Evolutionary conservation across 352 stramenopile genomes (phyloP).

Genomic region (Globisporangium abappressorium): DNA sequence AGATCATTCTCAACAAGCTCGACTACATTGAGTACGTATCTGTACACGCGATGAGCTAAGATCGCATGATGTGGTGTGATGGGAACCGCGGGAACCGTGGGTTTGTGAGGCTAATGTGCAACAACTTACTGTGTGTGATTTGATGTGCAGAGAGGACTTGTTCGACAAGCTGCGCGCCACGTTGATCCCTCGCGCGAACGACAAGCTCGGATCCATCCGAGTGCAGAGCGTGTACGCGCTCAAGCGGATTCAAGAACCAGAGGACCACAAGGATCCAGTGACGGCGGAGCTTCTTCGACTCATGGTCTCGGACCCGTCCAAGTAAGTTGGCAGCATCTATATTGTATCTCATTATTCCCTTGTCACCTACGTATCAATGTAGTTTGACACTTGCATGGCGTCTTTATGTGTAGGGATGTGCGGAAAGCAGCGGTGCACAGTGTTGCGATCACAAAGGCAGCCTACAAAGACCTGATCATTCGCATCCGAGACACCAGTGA

Average conservation of each 20-base stretch:
- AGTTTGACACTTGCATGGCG: neutral
- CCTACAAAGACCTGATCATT: constrained; percentile 57
- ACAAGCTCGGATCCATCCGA: constrained; percentile 61
- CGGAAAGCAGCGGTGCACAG: constrained; percentile 57
- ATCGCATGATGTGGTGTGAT: neutral
- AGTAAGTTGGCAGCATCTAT: constrained; percentile 33
- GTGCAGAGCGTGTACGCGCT: constrained; percentile 62
- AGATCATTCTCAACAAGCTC: constrained; percentile 52
- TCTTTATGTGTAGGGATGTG: constrained; percentile 42
- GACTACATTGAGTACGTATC: constrained; percentile 52
- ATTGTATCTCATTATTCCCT: neutral
- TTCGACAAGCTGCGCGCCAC: constrained; percentile 32
- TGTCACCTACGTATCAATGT: neutral
- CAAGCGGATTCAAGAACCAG: constrained; percentile 51
- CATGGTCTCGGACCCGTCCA: constrained; percentile 67
- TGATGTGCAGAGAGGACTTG: constrained; percentile 32
- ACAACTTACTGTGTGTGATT: neutral
- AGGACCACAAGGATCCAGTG: constrained; percentile 39
- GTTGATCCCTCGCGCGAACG: constrained; percentile 50
- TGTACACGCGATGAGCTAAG: neutral
- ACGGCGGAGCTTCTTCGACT: constrained; percentile 47
- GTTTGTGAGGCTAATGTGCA: neutral
- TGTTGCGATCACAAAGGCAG: constrained; percentile 39
- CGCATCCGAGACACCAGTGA: constrained; percentile 73
- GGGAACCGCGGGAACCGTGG: neutral